phyloP scores from a whole-genome alignment of 1,284 basidiomycete genomes.

The Paramarasmius palmivorus region DNA sequence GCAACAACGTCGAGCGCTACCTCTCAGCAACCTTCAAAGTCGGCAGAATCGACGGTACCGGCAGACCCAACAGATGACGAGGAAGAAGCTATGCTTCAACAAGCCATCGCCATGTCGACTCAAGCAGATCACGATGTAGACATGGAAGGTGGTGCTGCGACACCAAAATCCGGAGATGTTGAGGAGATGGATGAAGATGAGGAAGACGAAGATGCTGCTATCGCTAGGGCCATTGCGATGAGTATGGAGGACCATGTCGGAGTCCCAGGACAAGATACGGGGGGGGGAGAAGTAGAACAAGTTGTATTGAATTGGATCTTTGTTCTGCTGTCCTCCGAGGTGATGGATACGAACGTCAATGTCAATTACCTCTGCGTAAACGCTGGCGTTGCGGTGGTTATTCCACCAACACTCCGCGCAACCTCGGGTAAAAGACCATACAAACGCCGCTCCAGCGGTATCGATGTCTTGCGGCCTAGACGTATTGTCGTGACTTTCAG shows the following conservation, averaged over 20 bases:
- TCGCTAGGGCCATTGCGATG: slow-evolving; percentile 59
- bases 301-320: no score
- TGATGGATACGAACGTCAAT: neutral
- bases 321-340: neutral
- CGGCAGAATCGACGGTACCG: slow-evolving; percentile 31
- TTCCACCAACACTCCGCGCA: no score
- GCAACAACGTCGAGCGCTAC: slow-evolving; percentile 32
- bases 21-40: no score
- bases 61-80: slow-evolving; percentile 56
- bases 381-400: no score
- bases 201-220: slow-evolving; percentile 56
- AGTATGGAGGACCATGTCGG: slow-evolving; percentile 51
- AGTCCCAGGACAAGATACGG: slow-evolving; percentile 31
- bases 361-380: no score
- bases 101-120: slow-evolving; percentile 62
- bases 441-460: no score
- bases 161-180: slow-evolving; percentile 15
- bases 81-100: slow-evolving; percentile 65
- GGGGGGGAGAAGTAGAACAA: slow-evolving; percentile 13
- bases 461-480: no score
- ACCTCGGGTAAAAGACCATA: no score
- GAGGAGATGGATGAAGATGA: slow-evolving; percentile 36
- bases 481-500: no score
- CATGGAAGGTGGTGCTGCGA: slow-evolving; percentile 20
- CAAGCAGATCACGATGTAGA: slow-evolving; percentile 55